phyloP scores from a whole-genome alignment of 2,329 filamentous ascomycete genomes.

The Plenodomus biglobosus region DNA sequence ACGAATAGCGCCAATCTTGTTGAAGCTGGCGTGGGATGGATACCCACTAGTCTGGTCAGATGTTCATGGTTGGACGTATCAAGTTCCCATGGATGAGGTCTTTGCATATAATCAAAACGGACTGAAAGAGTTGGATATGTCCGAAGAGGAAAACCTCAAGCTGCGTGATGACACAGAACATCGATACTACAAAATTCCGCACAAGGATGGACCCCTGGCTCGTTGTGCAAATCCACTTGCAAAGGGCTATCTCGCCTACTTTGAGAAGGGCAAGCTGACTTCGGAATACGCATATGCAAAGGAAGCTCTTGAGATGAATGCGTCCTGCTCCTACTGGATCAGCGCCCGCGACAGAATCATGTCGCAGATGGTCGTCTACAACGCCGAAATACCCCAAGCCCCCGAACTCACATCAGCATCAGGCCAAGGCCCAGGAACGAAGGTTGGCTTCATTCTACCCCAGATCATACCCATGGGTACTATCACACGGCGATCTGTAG shows the following conservation, averaged over 20 bases:
- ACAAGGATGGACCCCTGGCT: slow-evolving; percentile 88
- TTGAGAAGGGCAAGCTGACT: slow-evolving; percentile 83
- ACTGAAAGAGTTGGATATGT: slow-evolving; percentile 75
- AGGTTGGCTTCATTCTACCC: slow-evolving; percentile 83
- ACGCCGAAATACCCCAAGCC: slow-evolving; percentile 56
- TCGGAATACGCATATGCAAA: slow-evolving; percentile 90
- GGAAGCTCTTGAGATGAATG: slow-evolving; percentile 96
- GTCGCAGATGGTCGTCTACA: slow-evolving; percentile 93
- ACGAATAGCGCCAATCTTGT: slow-evolving; percentile 79
- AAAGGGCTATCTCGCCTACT: slow-evolving; percentile 87
- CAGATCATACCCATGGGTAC: slow-evolving; percentile 99
- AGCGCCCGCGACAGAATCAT: slow-evolving; percentile 89
- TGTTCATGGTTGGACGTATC: slow-evolving; percentile 89
- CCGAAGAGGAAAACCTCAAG: slow-evolving; percentile 64
- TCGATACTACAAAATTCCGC: slow-evolving; percentile 88
- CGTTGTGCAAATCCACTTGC: slow-evolving; percentile 86
- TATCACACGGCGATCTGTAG: slow-evolving; percentile 88
- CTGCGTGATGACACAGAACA: slow-evolving; percentile 68
- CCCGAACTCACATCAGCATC: slow-evolving; percentile 28
- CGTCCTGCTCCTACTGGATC: slow-evolving; percentile 99
- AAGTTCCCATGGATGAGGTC: slow-evolving; percentile 65
- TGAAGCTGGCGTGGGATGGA: slow-evolving; percentile 85
- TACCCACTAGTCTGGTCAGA: slow-evolving; percentile 92
- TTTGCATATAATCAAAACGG: slow-evolving; percentile 69
- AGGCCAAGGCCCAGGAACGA: slow-evolving; percentile 18